These are phyloP conservation scores for Lasiosphaeria miniovina DNA, from an alignment of 495 filamentous ascomycete genomes.

Conservation along the genomic window DNA sequence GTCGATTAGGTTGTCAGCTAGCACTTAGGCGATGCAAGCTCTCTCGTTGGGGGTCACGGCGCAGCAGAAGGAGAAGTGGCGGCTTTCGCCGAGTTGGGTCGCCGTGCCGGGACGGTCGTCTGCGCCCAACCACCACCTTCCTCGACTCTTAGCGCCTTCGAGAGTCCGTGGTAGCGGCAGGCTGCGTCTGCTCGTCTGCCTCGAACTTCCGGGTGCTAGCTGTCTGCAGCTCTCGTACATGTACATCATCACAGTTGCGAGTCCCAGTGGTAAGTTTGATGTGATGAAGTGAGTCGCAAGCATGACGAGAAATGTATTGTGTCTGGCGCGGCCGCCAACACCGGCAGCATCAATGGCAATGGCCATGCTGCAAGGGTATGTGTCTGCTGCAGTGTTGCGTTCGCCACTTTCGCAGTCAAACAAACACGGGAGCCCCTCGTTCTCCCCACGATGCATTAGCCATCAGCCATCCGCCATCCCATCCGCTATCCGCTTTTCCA, in stretches of 20 bases:
- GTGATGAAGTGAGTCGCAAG: slow-evolving; percentile 3
- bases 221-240: background rate
- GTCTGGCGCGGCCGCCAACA: background rate
- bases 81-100: background rate
- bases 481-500: background rate
- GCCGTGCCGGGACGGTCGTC: background rate
- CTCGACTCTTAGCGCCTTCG: background rate
- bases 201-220: background rate
- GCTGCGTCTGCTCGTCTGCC: background rate
- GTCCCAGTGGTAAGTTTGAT: background rate
- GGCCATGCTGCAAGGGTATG: slow-evolving; percentile 2
- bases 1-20: background rate
- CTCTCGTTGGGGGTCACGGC: background rate
- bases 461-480: background rate
- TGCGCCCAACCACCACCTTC: background rate
- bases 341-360: background rate
- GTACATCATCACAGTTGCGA: background rate
- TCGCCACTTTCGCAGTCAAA: background rate
- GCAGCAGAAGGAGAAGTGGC: too few species aligned
- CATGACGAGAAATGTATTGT: slow-evolving; percentile 8
- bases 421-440: background rate
- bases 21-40: background rate
- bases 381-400: background rate
- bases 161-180: background rate
- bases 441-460: background rate